Evolutionary conservation across 805 yeast genomes (phyloP), one percentile per base, ranked within the genome.

Genomic region (Komagataella ulmi): DNA sequence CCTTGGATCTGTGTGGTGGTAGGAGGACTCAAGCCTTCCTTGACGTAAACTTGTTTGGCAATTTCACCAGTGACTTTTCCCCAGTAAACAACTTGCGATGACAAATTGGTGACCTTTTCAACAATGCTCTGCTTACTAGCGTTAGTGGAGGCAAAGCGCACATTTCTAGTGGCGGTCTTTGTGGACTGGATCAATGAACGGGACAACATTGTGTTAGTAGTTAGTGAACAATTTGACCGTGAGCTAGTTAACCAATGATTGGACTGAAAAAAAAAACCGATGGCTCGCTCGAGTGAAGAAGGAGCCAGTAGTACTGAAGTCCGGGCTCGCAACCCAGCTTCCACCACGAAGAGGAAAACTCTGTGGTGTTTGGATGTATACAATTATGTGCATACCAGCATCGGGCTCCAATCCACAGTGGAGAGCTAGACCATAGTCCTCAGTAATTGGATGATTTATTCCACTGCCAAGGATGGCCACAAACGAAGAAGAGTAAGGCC

Each of bases 11-110:
- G 88, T 52, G 79, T 77, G 55, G 76, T 61, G 46, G 88, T 66
- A 61, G 99, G 99, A 57, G 98, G 98, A 55, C 95, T 87, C 61
- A 93, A 73, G 57, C 89, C 95, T 74, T 93, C 99, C 70, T 86
- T 85, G 65, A 82, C 72, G 80, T 91, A 93, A 56, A 93, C 86
- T 69, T 80, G 78, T 70, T 85, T 85, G 54, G 78, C 73, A 47
- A 76, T 57, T 63, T 78, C 80, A 53, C 68, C 74, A 49, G 74
- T 66, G 47, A 77, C 80, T 60, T 77, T 78, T 53, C 81, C 72
- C 86, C 93, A 93, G 85, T 88, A 93, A 54, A 87, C 67, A 53
- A 90, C 74, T 55, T 73, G 61, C 70, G 83, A 77, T 58, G 74
- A 65, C 50, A 65, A 53, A 53, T 56, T 70, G 64, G 56, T 54